Percentiles rank a stretch among this genome's conserved stretches.
Conservation (phyloP, 495 filamentous ascomycete genomes). For the Rhizodiscina lignyota region DNA sequence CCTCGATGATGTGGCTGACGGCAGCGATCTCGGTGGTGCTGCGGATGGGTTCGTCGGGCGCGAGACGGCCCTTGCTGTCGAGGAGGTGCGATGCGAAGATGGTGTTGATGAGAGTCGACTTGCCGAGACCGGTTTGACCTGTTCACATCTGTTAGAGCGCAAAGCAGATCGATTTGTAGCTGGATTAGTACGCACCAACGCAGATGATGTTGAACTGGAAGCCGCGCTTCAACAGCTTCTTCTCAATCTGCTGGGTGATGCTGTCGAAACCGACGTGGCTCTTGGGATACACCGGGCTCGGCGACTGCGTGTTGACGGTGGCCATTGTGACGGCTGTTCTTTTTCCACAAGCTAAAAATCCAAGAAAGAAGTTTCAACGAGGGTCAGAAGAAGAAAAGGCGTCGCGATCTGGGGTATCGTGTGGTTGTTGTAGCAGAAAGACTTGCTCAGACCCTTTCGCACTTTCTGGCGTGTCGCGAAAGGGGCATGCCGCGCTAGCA, state of each 20-base stretch:
- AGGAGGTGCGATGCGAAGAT: slow-evolving; percentile 99
- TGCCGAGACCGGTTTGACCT: slow-evolving; percentile 98
- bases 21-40: slow-evolving; percentile 96
- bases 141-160: slow-evolving; percentile 15
- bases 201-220: slow-evolving; percentile 99
- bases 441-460: neutral
- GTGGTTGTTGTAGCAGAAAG: neutral
- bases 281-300: slow-evolving; percentile 63
- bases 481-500: too few relatives aligned
- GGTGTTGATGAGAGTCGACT: slow-evolving; percentile 98
- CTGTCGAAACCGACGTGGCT: slow-evolving; percentile 99
- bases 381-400: too few relatives aligned
- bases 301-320: slow-evolving; percentile 28
- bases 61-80: slow-evolving; percentile 89
- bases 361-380: too few relatives aligned
- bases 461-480: too few relatives aligned
- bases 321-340: slow-evolving; percentile 25
- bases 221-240: slow-evolving; percentile 97
- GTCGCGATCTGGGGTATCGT: too few relatives aligned
- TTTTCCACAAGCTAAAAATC: neutral
- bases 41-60: slow-evolving; percentile 82
- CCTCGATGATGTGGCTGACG: slow-evolving; percentile 96
- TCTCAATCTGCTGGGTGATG: slow-evolving; percentile 95
- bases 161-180: slow-evolving; percentile 2
- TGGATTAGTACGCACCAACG: slow-evolving; percentile 53